phyloP scores from a whole-genome alignment of 1,284 basidiomycete genomes.

The Fistulina hepatica region DNA sequence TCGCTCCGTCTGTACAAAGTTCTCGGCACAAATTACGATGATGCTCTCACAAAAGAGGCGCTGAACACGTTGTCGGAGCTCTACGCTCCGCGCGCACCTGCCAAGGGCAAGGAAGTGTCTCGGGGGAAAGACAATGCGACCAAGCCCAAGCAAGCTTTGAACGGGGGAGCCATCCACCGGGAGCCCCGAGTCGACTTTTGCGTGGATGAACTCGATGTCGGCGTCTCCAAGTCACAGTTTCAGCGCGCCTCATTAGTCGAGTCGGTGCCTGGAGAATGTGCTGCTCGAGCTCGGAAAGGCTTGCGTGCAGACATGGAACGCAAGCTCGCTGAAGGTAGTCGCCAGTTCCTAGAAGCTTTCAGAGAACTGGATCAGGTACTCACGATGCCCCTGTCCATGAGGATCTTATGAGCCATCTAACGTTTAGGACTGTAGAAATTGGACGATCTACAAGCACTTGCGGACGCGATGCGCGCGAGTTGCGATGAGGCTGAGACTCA shows the following conservation, averaged over 20 bases:
- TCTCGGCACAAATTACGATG: slow-evolving; percentile 75
- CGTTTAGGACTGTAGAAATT: slow-evolving; percentile 49
- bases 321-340: slow-evolving; percentile 70
- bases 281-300: slow-evolving; percentile 62
- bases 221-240: slow-evolving; percentile 13
- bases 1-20: slow-evolving; percentile 83
- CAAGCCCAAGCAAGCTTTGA: slow-evolving; percentile 8
- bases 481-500: slow-evolving; percentile 79
- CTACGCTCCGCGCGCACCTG: slow-evolving; percentile 34
- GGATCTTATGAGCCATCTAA: too few species aligned
- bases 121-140: slow-evolving; percentile 14
- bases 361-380: slow-evolving; percentile 80
- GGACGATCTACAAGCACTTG: slow-evolving; percentile 61
- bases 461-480: slow-evolving; percentile 67
- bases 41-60: slow-evolving; percentile 69
- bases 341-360: slow-evolving; percentile 73
- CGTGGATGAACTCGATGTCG: slow-evolving; percentile 11
- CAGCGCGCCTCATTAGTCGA: slow-evolving; percentile 15
- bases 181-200: too few species aligned
- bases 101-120: slow-evolving; percentile 24
- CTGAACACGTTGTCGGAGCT: slow-evolving; percentile 74
- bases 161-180: slow-evolving; percentile 28
- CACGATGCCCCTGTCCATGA: slow-evolving; percentile 13
- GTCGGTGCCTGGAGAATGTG: slow-evolving; percentile 38
- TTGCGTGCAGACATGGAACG: slow-evolving; percentile 78